phyloP scores from a whole-genome alignment of 2,329 filamentous ascomycete species.

The Endoconidiophora polonica region DNA sequence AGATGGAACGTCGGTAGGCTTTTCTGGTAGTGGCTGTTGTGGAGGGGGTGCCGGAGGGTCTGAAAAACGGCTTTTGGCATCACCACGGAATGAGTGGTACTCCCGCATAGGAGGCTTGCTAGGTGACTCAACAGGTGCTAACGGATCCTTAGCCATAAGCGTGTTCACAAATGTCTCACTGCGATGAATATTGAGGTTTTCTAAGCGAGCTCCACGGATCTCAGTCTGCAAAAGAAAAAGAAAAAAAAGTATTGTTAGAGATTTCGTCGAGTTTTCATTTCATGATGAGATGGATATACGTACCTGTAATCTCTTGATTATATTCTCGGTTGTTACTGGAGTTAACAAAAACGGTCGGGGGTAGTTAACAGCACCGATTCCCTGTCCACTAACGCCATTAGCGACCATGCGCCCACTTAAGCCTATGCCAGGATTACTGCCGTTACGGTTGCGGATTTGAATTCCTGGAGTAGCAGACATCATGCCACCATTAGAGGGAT shows the following conservation, averaged over 20 bases:
- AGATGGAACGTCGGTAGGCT: slow-evolving; percentile 57
- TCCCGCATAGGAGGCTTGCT: slow-evolving; percentile 28
- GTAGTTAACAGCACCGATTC: slow-evolving; percentile 45
- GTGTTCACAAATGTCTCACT: slow-evolving; percentile 68
- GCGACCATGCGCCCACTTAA: slow-evolving; percentile 45
- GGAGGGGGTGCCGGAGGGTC: slow-evolving; percentile 88
- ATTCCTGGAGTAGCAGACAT: slow-evolving; percentile 53
- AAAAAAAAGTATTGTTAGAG: slow-evolving; percentile 9
- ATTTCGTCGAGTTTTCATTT: not conserved
- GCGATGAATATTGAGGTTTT: slow-evolving; percentile 68
- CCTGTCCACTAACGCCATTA: slow-evolving; percentile 31
- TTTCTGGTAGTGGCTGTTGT: slow-evolving; percentile 83
- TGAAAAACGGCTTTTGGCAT: slow-evolving; percentile 71
- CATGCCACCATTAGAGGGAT: slow-evolving; percentile 59
- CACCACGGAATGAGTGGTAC: slow-evolving; percentile 43
- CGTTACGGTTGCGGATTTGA: slow-evolving; percentile 52
- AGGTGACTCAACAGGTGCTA: slow-evolving; percentile 35
- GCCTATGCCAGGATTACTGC: slow-evolving; percentile 46
- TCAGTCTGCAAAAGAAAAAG: slow-evolving; percentile 44
- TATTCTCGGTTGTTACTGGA: slow-evolving; percentile 82
- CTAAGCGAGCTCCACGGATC: slow-evolving; percentile 75
- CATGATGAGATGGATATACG: slow-evolving; percentile 21
- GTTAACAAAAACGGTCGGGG: slow-evolving; percentile 75
- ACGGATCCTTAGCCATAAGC: slow-evolving; percentile 54
- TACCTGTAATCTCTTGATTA: slow-evolving; percentile 75